Evolutionary conservation across 768 basidiomycete genomes (phyloP).

Genomic region (Termitomyces sp.): DNA sequence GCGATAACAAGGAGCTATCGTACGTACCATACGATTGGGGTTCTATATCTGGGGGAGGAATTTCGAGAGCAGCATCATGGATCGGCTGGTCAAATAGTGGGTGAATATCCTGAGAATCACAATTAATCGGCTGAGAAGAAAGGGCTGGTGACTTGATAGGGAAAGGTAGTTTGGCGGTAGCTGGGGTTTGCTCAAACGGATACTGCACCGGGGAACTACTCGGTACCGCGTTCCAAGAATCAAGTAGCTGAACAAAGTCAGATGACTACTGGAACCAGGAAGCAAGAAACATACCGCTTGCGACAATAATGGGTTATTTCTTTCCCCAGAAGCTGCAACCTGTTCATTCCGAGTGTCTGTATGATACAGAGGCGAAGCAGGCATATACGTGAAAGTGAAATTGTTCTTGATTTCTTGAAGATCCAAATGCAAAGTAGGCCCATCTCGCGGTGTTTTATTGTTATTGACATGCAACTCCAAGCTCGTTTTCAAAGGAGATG

Average conservation of each 20-base stretch:
- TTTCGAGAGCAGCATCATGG: background rate
- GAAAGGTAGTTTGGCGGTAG: background rate
- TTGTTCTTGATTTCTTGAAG: background rate
- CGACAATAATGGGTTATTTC: background rate
- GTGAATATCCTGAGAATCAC: background rate
- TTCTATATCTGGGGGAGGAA: background rate
- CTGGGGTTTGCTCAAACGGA: background rate
- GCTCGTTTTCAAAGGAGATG: background rate
- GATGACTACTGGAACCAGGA: no score
- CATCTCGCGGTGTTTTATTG: background rate
- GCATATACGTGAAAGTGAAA: background rate
- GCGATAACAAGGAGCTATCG: background rate
- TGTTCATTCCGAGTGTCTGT: background rate
- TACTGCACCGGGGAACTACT: background rate
- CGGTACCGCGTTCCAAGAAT: background rate
- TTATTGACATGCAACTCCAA: background rate
- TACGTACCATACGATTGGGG: background rate
- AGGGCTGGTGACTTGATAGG: background rate
- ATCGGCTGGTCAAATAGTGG: background rate
- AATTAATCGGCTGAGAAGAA: background rate
- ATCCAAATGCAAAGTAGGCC: background rate
- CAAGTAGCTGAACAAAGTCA: background rate
- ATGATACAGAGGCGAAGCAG: background rate
- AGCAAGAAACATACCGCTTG: background rate
- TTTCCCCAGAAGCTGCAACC: background rate